phyloP scores from a whole-genome alignment of 768 basidiomycete genomes.

The Hygrocybe coccinea region DNA sequence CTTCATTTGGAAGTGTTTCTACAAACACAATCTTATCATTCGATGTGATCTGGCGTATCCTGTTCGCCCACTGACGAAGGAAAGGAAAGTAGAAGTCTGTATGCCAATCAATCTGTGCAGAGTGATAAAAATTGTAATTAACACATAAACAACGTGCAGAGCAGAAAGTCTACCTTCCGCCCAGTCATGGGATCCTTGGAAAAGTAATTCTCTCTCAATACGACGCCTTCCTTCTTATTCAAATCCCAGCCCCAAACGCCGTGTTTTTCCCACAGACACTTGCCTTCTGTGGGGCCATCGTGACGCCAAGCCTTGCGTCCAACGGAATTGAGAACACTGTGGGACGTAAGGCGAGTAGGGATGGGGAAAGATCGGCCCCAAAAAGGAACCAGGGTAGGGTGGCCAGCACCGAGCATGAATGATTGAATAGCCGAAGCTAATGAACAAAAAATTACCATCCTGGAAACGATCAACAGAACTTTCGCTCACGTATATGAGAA shows the following conservation, averaged over 20 bases:
- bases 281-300: conserved; percentile 67
- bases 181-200: conserved; percentile 59
- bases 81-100: conserved; percentile 81
- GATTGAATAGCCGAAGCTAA: conserved; percentile 80
- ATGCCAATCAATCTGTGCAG: conserved; percentile 85
- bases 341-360: conserved; percentile 65
- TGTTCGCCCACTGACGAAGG: conserved; percentile 58
- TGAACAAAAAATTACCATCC: not conserved
- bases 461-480: not conserved
- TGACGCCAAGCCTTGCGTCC: conserved; percentile 62
- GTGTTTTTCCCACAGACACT: conserved; percentile 87
- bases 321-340: conserved; percentile 54
- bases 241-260: conserved; percentile 90
- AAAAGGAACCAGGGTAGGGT: conserved; percentile 69
- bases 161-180: conserved; percentile 44
- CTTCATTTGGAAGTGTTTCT: conserved; percentile 93
- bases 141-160: not conserved
- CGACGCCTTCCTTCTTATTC: conserved; percentile 59
- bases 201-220: conserved; percentile 85
- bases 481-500: conserved; percentile 61
- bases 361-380: conserved; percentile 87
- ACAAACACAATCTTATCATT: conserved; percentile 63
- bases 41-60: conserved; percentile 46
- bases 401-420: conserved; percentile 87
- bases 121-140: too few species aligned